Conservation (phyloP, 2,329 filamentous ascomycete genomes). For the Aspergillus carbonarius region DNA sequence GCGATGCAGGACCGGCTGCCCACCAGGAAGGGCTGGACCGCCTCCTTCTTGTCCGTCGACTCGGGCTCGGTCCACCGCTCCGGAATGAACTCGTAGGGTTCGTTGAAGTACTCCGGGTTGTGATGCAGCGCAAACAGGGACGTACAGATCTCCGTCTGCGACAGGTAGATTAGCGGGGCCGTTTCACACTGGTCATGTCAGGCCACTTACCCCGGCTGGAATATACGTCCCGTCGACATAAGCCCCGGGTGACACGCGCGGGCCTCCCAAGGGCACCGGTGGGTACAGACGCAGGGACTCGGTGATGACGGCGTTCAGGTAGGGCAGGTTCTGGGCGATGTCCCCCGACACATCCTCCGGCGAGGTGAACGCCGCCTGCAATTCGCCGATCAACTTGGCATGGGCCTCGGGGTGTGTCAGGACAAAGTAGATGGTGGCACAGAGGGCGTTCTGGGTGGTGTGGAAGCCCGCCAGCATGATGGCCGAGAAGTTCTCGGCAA, state of each 20-base stretch:
- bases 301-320: slow-evolving; percentile 31
- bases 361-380: slow-evolving; percentile 18
- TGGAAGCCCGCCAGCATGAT: slow-evolving; percentile 30
- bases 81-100: slow-evolving; percentile 30
- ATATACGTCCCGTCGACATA: slow-evolving; percentile 25
- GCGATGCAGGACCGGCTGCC: slow-evolving; percentile 27
- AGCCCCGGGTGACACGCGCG: slow-evolving; percentile 27
- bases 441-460: slow-evolving; percentile 27
- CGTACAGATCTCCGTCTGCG: slow-evolving; percentile 28
- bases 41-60: slow-evolving; percentile 24
- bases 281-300: slow-evolving; percentile 34
- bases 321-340: slow-evolving; percentile 21
- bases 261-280: slow-evolving; percentile 29
- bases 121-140: slow-evolving; percentile 33
- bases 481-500: slow-evolving; percentile 29
- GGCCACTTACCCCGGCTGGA: slow-evolving; percentile 23
- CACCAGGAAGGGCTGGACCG: slow-evolving; percentile 26
- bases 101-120: slow-evolving; percentile 30
- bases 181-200: background rate
- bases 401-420: slow-evolving; percentile 24
- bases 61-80: slow-evolving; percentile 33
- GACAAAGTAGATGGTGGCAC: slow-evolving; percentile 28
- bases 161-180: background rate
- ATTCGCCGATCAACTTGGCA: slow-evolving; percentile 17
- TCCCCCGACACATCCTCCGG: slow-evolving; percentile 21